Percentiles rank a stretch among this genome's conserved stretches.
These are phyloP conservation scores for Amanita phalloides DNA, from an alignment of 768 basidiomycete species.

Conservation along the genomic window DNA sequence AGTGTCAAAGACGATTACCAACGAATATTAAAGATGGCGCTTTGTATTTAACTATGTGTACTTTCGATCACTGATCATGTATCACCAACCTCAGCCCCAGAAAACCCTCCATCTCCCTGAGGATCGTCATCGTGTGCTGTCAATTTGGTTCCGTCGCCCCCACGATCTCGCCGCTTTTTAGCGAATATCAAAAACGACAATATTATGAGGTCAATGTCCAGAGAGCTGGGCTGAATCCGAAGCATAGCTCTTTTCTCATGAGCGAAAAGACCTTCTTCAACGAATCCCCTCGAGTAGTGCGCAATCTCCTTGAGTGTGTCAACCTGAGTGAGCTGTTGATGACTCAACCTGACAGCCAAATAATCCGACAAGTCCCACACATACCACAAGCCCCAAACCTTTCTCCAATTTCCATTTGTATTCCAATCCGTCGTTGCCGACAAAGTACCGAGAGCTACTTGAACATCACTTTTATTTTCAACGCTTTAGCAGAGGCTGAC, in stretches of 20 bases:
- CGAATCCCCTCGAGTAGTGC: slow-evolving; percentile 21
- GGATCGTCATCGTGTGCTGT: slow-evolving; percentile 25
- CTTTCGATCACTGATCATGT: slow-evolving; percentile 9
- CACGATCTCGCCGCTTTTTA: slow-evolving; percentile 35
- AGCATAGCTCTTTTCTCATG: slow-evolving; percentile 37
- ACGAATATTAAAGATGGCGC: slow-evolving; percentile 42
- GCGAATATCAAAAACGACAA: slow-evolving; percentile 47
- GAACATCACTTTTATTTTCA: not conserved
- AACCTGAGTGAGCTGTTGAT: slow-evolving; percentile 25
- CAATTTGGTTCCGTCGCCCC: slow-evolving; percentile 18
- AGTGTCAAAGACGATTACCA: slow-evolving; percentile 78
- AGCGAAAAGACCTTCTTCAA: slow-evolving; percentile 34
- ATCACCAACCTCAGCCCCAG: slow-evolving; percentile 15
- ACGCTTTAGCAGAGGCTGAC: not conserved
- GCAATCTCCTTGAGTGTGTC: slow-evolving; percentile 31
- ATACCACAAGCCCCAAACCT: slow-evolving; percentile 29
- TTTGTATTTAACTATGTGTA: not conserved
- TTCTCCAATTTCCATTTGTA: slow-evolving; percentile 38
- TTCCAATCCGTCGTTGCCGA: slow-evolving; percentile 36
- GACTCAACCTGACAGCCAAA: not conserved
- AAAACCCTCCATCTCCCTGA: slow-evolving; percentile 25
- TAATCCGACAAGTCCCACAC: slow-evolving; percentile 9
- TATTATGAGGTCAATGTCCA: slow-evolving; percentile 42
- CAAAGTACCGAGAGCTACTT: slow-evolving; percentile 35
- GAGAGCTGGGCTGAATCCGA: slow-evolving; percentile 32